phyloP scores from a whole-genome alignment of 345 rosid species.

The Garcia nutans region DNA sequence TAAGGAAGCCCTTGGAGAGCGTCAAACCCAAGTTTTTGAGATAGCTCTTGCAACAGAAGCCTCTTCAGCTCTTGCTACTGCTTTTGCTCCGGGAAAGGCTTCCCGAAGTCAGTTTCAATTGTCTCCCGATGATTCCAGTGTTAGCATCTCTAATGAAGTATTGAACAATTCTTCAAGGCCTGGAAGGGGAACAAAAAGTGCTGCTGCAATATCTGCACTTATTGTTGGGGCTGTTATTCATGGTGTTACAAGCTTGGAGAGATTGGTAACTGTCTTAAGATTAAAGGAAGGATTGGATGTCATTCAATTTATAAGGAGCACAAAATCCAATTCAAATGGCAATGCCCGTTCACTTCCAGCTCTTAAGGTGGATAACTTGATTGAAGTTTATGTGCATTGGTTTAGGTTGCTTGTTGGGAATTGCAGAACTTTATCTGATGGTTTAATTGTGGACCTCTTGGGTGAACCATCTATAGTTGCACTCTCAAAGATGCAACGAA shows the following conservation, averaged over 20 bases:
- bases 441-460: constrained; percentile 79
- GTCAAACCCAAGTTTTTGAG: constrained; percentile 92
- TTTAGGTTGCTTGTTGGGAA: constrained; percentile 89
- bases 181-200: constrained; percentile 58
- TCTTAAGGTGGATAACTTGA: constrained; percentile 59
- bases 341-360: constrained; percentile 59
- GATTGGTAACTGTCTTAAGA: constrained; percentile 80
- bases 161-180: constrained; percentile 47
- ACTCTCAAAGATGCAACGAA: constrained; percentile 90
- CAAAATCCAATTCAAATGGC: constrained; percentile 79
- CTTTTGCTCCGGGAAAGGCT: constrained; percentile 66
- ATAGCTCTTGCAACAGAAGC: constrained; percentile 95
- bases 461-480: constrained; percentile 87
- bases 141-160: constrained; percentile 44
- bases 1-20: constrained; percentile 96
- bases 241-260: constrained; percentile 93
- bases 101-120: constrained; percentile 76
- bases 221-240: constrained; percentile 76
- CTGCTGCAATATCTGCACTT: constrained; percentile 85
- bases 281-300: constrained; percentile 85
- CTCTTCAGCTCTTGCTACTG: constrained; percentile 67
- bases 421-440: constrained; percentile 83
- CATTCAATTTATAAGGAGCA: constrained; percentile 68
- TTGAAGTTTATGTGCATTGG: constrained; percentile 86
- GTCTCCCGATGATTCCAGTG: constrained; percentile 75